Evolutionary conservation across 225 moss, liverwort and hornwort species (phyloP).

Genomic region (Antitrichia curtipendula): DNA sequence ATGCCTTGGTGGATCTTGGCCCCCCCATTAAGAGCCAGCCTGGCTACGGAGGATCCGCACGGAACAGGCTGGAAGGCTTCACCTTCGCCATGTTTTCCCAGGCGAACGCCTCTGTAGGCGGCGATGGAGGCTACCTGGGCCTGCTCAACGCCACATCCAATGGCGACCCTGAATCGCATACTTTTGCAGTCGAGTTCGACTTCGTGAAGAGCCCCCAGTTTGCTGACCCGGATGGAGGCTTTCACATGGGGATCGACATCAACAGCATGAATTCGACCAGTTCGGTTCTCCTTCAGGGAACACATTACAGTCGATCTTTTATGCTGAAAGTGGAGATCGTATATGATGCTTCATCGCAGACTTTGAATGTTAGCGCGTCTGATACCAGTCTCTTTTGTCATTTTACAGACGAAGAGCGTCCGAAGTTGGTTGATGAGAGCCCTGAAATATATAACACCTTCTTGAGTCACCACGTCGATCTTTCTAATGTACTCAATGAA

Average conservation of each 20-base stretch:
- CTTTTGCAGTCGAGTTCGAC: neutral
- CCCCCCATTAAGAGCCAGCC: neutral
- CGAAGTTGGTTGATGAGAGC: too few species aligned
- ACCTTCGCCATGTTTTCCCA: neutral
- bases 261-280: neutral
- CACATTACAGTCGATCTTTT: too few species aligned
- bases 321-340: neutral
- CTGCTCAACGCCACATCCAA: neutral
- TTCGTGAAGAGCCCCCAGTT: neutral
- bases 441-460: too few species aligned
- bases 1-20: fast-evolving
- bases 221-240: neutral
- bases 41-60: neutral
- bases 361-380: neutral
- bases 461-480: neutral
- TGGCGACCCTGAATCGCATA: neutral
- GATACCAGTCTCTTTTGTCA: fast-evolving
- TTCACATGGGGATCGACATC: neutral
- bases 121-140: neutral
- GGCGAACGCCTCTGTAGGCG: neutral
- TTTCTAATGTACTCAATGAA: neutral
- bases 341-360: neutral
- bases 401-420: neutral
- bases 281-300: neutral
- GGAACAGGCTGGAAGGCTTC: neutral